phyloP scores from a whole-genome alignment of 148 eudicot genomes.

The Limonium bicolor region DNA sequence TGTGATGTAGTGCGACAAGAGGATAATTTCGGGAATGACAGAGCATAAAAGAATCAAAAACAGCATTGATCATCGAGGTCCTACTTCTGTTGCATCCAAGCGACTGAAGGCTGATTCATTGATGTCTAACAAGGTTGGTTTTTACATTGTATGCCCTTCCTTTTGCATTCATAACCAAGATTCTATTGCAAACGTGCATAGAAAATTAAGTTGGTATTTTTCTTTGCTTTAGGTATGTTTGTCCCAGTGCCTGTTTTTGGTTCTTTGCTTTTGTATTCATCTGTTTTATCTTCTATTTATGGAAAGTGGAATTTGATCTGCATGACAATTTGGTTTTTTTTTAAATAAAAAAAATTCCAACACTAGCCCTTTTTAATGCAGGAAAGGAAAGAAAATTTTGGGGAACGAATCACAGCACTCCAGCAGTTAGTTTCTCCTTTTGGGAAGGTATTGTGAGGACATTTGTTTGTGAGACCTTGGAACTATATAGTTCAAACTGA shows the following conservation, averaged over 20 bases:
- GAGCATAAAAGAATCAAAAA: conserved; percentile 4
- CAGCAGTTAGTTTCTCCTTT: conserved; percentile 89
- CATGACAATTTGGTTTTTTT: no score
- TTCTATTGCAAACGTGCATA: background rate
- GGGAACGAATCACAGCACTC: conserved; percentile 63
- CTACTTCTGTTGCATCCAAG: conserved; percentile 1
- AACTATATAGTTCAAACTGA: background rate
- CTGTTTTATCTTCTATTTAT: no score
- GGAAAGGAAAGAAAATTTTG: conserved; percentile 76
- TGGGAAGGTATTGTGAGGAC: conserved; percentile 48
- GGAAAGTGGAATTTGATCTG: no score
- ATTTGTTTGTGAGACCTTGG: background rate
- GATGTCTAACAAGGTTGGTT: conserved; percentile 2
- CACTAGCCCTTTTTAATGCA: conserved; percentile 14
- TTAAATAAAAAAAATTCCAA: no score
- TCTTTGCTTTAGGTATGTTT: background rate
- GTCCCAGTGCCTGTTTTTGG: background rate
- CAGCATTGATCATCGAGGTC: background rate
- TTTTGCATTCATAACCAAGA: background rate
- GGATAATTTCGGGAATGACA: conserved; percentile 1
- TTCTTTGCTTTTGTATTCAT: background rate
- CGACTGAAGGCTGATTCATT: conserved; percentile 5
- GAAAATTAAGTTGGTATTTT: background rate
- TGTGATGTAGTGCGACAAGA: background rate
- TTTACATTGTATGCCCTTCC: conserved; percentile 1